These are phyloP conservation scores for Zizania palustris DNA, from an alignment of 202 grass and related monocot genomes.

Conservation along the genomic window DNA sequence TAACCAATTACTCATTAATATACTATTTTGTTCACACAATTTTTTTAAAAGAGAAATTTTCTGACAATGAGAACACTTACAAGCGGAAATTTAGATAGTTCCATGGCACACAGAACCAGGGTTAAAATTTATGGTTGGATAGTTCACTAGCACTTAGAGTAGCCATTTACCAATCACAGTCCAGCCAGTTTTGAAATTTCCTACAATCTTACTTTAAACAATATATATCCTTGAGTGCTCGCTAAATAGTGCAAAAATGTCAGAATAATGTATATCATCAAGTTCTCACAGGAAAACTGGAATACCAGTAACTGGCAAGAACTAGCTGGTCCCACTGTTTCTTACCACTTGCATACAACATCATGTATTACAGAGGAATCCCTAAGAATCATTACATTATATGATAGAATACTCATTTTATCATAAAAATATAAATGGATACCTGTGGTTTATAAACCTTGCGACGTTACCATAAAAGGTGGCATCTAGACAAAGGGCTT, in stretches of 20 bases:
- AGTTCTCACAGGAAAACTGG: background rate
- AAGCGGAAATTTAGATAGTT: background rate
- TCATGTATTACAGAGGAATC: slow-evolving; percentile 6
- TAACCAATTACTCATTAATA: slow-evolving; percentile 3
- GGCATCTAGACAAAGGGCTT: slow-evolving; percentile 83
- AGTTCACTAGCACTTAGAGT: background rate
- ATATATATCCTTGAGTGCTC: background rate
- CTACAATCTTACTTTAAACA: background rate
- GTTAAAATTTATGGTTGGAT: background rate
- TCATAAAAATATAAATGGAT: slow-evolving; percentile 11
- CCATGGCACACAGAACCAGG: background rate
- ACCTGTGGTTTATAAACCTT: slow-evolving; percentile 98
- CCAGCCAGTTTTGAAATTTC: background rate
- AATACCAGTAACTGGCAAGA: background rate
- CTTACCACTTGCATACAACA: background rate
- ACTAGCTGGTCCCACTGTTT: background rate
- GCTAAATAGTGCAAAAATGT: slow-evolving; percentile 11
- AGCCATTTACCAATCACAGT: background rate
- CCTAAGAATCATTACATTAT: background rate
- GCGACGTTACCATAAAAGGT: slow-evolving; percentile 90
- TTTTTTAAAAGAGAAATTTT: background rate
- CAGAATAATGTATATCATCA: background rate
- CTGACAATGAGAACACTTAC: background rate
- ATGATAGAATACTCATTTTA: background rate
- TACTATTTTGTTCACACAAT: background rate